Base-by-base conservation (phyloP, 2,329 filamentous ascomycete species). In the Xylariaceae sp. region DNA sequence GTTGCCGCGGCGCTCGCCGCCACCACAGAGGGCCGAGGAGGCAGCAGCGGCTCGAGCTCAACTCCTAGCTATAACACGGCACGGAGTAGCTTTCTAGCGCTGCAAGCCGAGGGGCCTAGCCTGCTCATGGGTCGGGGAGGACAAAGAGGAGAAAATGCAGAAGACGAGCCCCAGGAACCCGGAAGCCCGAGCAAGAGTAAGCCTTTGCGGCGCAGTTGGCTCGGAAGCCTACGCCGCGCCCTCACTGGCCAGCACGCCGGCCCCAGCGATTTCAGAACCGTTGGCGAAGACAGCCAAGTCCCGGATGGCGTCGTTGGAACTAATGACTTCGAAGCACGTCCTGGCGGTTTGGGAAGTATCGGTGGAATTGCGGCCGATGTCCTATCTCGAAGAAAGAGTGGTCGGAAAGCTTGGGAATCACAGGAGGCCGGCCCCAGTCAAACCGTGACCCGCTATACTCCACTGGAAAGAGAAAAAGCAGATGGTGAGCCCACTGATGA, bases 221-320 rank as follows among this genome's bases (percentile, higher is more conserved):
- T 91, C 8, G 86, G 86, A 27, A 88, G 83, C 47, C 69, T 91
- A 26, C 77, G 81, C 19, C 78, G 85, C 39, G 85, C 85, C 8
- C 81, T 89, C 49, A 77, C 72, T 41, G 78, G 78, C 68, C 71
- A 46, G 68, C 70, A 53, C 42, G 54, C 70, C 60, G 63, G 65
- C 62, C 63, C 62, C 47, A 68, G 61, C 51, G 62, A 64, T 43
- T 59, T 59, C 47, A 57, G 60, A 2, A 65, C 57, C 29, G 55
- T 58, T 30, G 61, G 64, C 19, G 64, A 66, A 26, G 61, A 61
- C 7, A 68, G 66, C 52, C 65, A 63, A 4, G 62, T 66, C 34
- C 65, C 68, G 7, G 69, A 71, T 53, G 64, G 68, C 48, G 64
- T 67, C 34, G 63, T 61, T 2, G 70, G 71, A 31, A 68, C 71